phyloP scores from a whole-genome alignment of 176 grass and related monocot species.

The Rhipidocladum racemiflorum region DNA sequence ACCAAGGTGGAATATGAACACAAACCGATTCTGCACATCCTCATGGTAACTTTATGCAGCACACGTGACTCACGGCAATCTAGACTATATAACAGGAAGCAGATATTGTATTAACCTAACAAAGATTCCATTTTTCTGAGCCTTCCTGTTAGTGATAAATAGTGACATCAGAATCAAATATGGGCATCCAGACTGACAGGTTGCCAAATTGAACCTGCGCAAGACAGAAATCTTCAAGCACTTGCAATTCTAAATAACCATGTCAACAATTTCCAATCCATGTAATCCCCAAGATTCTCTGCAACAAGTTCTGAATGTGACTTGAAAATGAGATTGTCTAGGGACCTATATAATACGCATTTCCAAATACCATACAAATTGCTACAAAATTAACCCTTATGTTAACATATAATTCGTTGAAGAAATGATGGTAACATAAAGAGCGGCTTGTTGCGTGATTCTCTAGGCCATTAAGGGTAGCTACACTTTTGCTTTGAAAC shows the following conservation, averaged over 20 bases:
- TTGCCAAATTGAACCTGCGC: background rate
- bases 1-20: background rate
- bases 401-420: background rate
- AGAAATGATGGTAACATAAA: slow-evolving; percentile 13
- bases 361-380: background rate
- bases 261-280: slow-evolving; percentile 8
- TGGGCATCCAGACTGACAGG: background rate
- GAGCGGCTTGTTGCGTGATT: background rate
- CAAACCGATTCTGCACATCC: background rate
- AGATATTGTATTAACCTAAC: background rate
- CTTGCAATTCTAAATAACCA: background rate
- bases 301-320: background rate
- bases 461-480: background rate
- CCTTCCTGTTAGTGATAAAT: background rate
- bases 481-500: background rate
- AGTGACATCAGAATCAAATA: background rate
- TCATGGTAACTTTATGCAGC: background rate
- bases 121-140: background rate
- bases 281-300: background rate
- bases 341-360: background rate
- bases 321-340: background rate
- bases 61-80: background rate
- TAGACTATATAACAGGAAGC: slow-evolving; percentile 11
- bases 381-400: slow-evolving; percentile 1
- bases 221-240: background rate